Conservation (phyloP, 805 yeast genomes). For the Candida incommunis region DNA sequence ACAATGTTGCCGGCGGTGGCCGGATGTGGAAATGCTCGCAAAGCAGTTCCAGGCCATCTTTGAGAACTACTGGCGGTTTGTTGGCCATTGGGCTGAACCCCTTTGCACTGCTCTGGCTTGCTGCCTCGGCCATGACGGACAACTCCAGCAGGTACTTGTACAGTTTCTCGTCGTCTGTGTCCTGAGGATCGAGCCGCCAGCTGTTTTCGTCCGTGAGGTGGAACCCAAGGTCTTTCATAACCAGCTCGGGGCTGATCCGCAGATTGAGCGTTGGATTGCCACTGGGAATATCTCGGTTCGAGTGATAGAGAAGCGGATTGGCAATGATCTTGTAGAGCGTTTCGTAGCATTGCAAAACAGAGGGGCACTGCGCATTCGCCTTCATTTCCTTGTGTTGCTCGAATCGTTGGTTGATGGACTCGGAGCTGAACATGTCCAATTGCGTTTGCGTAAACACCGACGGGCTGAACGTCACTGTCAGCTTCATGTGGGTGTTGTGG, state of each 20-base stretch:
- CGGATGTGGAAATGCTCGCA: neutral
- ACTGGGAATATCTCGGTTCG: slow-evolving; percentile 40
- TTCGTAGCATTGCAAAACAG: slow-evolving; percentile 41
- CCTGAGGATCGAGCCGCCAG: neutral
- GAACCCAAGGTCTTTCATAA: slow-evolving; percentile 15
- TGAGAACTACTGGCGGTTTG: neutral
- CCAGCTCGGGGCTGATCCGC: slow-evolving; percentile 39
- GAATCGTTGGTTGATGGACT: slow-evolving; percentile 39
- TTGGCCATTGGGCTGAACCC: neutral
- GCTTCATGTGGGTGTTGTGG: slow-evolving; percentile 9
- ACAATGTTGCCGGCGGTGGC: neutral
- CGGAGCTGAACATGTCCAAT: slow-evolving; percentile 31
- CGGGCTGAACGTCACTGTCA: slow-evolving; percentile 10
- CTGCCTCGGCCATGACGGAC: neutral
- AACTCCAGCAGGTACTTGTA: neutral
- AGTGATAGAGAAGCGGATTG: slow-evolving; percentile 46
- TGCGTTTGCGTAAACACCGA: slow-evolving; percentile 32
- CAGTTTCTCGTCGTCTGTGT: neutral
- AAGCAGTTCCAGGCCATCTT: neutral
- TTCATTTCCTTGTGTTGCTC: slow-evolving; percentile 16
- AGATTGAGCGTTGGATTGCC: slow-evolving; percentile 39
- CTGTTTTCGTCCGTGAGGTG: neutral
- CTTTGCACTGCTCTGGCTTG: neutral
- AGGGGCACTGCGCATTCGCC: slow-evolving; percentile 28
- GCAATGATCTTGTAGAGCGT: slow-evolving; percentile 49